These are phyloP conservation scores for Trichophyton simii DNA, from an alignment of 2,329 filamentous ascomycete species.

Conservation along the genomic window DNA sequence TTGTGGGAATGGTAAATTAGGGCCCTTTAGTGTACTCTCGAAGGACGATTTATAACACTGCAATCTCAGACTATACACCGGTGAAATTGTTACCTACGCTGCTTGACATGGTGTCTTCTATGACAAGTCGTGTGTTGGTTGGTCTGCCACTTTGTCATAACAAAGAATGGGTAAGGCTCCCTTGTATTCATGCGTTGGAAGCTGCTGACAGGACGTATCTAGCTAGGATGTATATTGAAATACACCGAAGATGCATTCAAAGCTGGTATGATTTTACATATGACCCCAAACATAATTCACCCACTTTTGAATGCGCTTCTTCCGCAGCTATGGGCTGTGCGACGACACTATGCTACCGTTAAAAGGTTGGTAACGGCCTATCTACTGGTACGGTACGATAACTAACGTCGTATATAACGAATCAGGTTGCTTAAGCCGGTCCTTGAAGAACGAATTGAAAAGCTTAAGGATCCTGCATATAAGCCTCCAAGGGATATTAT, in stretches of 20 bases:
- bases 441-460: constrained; percentile 9
- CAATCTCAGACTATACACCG: neutral
- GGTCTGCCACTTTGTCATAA: constrained; percentile 13
- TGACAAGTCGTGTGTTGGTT: constrained; percentile 13
- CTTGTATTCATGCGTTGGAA: neutral
- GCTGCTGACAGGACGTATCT: neutral
- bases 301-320: neutral
- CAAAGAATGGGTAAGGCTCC: constrained; percentile 12
- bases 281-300: constrained; percentile 6
- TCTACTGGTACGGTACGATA: constrained; percentile 1
- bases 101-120: constrained; percentile 12
- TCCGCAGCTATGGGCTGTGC: constrained; percentile 10
- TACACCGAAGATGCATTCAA: constrained; percentile 13
- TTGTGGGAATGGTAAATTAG: neutral
- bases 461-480: neutral
- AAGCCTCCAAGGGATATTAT: neutral
- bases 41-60: neutral
- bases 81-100: constrained; percentile 9
- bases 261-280: constrained; percentile 13
- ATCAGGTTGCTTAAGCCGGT: constrained; percentile 12
- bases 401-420: constrained; percentile 7
- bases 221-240: constrained; percentile 4
- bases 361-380: neutral
- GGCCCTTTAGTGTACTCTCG: neutral
- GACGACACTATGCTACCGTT: constrained; percentile 2